A percentile compares a stretch with the other conserved stretches of the same genome.
phyloP scores from a whole-genome alignment of 1,139 yeast genomes.

The Kodamaea derodonti region DNA sequence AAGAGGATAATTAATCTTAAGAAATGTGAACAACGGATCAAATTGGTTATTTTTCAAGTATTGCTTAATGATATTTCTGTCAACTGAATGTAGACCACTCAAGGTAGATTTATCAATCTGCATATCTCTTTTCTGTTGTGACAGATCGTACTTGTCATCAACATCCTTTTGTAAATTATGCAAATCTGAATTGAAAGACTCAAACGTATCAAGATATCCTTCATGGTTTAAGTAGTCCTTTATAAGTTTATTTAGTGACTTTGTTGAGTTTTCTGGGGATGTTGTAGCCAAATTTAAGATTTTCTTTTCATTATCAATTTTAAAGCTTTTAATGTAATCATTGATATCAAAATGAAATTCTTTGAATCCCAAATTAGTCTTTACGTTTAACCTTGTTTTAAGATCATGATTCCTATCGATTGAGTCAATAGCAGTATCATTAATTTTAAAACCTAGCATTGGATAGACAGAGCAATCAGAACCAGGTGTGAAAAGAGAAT shows the following conservation, averaged over 20 bases:
- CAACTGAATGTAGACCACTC: constrained; percentile 34
- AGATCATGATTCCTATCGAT: constrained; percentile 8
- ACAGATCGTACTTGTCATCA: constrained; percentile 3
- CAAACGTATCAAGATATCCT: constrained; percentile 67
- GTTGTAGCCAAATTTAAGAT: constrained; percentile 8
- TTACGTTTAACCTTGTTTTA: constrained; percentile 23
- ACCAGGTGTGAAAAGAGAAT: constrained; percentile 22
- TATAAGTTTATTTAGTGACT: constrained; percentile 53
- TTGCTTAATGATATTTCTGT: constrained; percentile 51
- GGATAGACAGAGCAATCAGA: constrained; percentile 32
- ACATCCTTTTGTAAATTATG: constrained; percentile 37
- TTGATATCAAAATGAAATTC: constrained; percentile 71
- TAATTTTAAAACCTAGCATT: constrained; percentile 38
- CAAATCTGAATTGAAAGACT: constrained; percentile 45
- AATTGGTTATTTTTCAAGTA: constrained; percentile 46
- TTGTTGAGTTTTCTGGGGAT: constrained; percentile 18
- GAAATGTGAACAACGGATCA: constrained; percentile 41
- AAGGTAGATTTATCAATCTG: constrained; percentile 12
- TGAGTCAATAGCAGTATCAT: constrained; percentile 16
- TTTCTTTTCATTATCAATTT: constrained; percentile 24
- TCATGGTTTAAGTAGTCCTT: constrained; percentile 68
- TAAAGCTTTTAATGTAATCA: constrained; percentile 51
- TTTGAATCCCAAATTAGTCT: constrained; percentile 70
- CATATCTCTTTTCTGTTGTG: constrained; percentile 8
- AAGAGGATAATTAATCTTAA: constrained; percentile 42